Conservation (phyloP, 2,329 filamentous ascomycete genomes). For the Calonectria multiphialidica region DNA sequence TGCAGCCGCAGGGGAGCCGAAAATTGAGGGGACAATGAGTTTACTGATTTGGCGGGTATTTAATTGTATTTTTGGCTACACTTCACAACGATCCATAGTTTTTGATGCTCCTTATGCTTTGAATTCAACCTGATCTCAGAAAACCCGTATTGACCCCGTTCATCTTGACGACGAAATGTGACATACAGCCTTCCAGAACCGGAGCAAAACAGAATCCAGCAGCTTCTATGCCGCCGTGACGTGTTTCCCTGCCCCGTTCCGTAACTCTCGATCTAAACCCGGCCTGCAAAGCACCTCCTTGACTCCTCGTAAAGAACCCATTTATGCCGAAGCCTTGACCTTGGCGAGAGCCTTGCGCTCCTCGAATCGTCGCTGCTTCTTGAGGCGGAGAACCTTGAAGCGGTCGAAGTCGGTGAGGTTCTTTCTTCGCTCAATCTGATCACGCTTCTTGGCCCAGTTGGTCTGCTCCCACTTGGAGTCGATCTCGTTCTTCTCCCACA, state of each 20-base stretch:
- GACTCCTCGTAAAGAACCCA: slow-evolving; percentile 51
- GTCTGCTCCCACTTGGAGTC: slow-evolving; percentile 93
- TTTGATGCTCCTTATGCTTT: slow-evolving; percentile 47
- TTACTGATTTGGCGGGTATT: slow-evolving; percentile 40
- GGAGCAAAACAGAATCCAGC: slow-evolving; percentile 70
- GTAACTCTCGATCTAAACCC: slow-evolving; percentile 54
- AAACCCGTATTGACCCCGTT: slow-evolving; percentile 77
- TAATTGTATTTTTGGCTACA: slow-evolving; percentile 47
- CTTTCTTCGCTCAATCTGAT: slow-evolving; percentile 87
- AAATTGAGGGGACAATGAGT: slow-evolving; percentile 6
- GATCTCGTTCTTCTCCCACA: slow-evolving; percentile 92
- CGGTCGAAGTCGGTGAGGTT: slow-evolving; percentile 98
- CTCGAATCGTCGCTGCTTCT: slow-evolving; percentile 99
- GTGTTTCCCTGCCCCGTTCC: slow-evolving; percentile 51
- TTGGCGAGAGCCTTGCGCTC: slow-evolving; percentile 96
- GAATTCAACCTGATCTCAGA: slow-evolving; percentile 58
- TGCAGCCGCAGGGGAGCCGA: slow-evolving; percentile 9
- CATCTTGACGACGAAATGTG: slow-evolving; percentile 70
- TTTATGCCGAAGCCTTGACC: slow-evolving; percentile 85
- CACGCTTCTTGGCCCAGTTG: slow-evolving; percentile 94
- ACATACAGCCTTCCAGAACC: slow-evolving; percentile 74
- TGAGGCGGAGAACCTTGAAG: slow-evolving; percentile 99
- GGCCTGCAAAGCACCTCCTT: slow-evolving; percentile 49
- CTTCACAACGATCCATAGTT: slow-evolving; percentile 48
- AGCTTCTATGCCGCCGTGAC: slow-evolving; percentile 61